phyloP scores from a whole-genome alignment of 2,329 filamentous ascomycete species.

The Ustulina deusta region DNA sequence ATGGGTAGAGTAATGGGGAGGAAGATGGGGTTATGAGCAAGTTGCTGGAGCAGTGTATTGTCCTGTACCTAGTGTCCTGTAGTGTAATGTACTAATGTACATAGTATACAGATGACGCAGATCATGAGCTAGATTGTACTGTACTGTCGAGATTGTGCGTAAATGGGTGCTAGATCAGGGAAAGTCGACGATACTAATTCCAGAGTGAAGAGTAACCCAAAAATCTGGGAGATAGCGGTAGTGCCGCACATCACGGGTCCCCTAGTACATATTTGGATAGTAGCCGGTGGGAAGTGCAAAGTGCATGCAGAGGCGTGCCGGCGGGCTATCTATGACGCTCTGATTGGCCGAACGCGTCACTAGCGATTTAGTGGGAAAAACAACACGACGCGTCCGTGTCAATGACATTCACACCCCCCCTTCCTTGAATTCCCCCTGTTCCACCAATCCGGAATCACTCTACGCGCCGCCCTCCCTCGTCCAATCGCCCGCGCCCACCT shows the following conservation, averaged over 20 bases:
- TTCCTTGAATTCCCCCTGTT: slow-evolving; percentile 14
- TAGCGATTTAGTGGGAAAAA: slow-evolving; percentile 27
- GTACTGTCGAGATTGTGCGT: not conserved
- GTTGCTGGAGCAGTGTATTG: not conserved
- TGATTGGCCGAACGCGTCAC: slow-evolving; percentile 39
- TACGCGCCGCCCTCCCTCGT: slow-evolving; percentile 35
- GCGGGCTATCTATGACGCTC: not conserved
- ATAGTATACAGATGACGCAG: slow-evolving; percentile 1
- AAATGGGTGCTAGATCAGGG: slow-evolving; percentile 3
- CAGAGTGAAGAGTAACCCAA: not conserved
- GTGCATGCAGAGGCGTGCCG: slow-evolving; percentile 35
- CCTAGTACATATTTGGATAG: slow-evolving; percentile 23
- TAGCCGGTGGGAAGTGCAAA: slow-evolving; percentile 27
- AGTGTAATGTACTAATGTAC: not conserved
- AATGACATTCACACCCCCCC: slow-evolving; percentile 29
- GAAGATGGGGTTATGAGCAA: not conserved
- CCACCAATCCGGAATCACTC: slow-evolving; percentile 39
- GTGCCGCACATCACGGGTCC: not conserved
- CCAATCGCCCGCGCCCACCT: slow-evolving; percentile 37
- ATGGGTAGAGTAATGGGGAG: not conserved
- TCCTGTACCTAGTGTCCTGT: not conserved
- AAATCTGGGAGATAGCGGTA: slow-evolving; percentile 1
- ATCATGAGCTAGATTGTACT: not conserved
- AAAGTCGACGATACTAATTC: slow-evolving; percentile 13
- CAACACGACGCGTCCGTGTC: slow-evolving; percentile 36